These are phyloP conservation scores for Gynochthodes officinalis DNA, from an alignment of 257 asterid species.

Conservation along the genomic window DNA sequence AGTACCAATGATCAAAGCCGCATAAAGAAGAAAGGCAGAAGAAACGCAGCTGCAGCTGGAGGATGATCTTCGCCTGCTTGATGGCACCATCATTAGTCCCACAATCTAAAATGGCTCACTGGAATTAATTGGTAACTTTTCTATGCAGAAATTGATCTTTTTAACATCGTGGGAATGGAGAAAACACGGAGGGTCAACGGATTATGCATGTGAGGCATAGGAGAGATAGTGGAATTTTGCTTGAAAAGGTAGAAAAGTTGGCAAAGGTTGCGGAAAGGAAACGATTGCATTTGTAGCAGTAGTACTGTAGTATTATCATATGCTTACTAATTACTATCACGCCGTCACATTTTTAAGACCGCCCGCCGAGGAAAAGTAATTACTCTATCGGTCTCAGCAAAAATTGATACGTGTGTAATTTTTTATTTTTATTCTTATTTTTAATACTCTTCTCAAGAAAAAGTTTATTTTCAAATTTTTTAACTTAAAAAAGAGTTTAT, in stretches of 20 bases:
- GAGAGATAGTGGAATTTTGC: constrained; percentile 31
- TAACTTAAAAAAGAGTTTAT: no score
- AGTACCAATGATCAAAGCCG: constrained; percentile 42
- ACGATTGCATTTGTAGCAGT: no score
- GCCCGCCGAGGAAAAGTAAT: no score
- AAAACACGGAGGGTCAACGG: constrained; percentile 33
- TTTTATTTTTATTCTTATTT: no score
- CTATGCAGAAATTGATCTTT: neutral
- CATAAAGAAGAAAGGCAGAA: constrained; percentile 40
- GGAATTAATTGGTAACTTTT: no score
- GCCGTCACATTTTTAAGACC: no score
- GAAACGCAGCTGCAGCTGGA: constrained; percentile 37
- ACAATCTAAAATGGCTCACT: neutral
- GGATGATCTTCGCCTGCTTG: constrained; percentile 37
- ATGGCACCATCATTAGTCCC: constrained; percentile 18
- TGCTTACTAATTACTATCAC: no score
- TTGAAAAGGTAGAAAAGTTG: constrained; percentile 27
- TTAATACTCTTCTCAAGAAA: no score
- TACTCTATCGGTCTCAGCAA: no score
- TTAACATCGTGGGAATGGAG: neutral
- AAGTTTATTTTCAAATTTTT: no score
- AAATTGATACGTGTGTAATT: no score
- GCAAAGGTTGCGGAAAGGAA: constrained; percentile 19
- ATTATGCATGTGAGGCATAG: constrained; percentile 6
- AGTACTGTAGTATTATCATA: no score